Evolutionary conservation across 225 moss, liverwort and hornwort species (phyloP).

Genomic region (Bryoerythrophyllum caledonicum): DNA sequence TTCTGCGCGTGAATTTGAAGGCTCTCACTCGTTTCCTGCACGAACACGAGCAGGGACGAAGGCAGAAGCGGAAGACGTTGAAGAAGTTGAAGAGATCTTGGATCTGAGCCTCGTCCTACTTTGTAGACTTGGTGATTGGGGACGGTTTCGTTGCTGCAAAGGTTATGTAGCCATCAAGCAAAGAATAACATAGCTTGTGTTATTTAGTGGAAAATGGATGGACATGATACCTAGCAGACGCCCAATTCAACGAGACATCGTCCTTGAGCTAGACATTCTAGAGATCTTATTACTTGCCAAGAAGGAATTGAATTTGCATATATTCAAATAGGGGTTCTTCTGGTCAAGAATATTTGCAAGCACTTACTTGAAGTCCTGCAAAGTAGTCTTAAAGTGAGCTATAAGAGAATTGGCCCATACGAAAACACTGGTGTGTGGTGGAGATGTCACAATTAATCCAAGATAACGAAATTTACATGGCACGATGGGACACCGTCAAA

Average conservation of each 20-base stretch:
- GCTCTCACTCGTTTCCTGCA: slow-evolving; percentile 15
- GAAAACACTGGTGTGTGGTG: neutral
- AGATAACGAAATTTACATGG: neutral
- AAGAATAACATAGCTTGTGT: neutral
- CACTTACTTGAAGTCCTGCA: neutral
- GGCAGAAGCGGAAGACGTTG: neutral
- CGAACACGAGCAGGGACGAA: neutral
- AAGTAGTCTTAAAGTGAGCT: neutral
- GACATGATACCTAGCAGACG: neutral
- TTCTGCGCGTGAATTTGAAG: slow-evolving; percentile 35
- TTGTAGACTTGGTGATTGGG: neutral
- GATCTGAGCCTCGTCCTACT: neutral
- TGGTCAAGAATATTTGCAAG: neutral
- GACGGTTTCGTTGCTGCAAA: neutral
- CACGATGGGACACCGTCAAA: neutral
- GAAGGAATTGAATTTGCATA: neutral
- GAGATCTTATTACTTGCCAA: neutral
- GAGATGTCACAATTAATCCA: neutral
- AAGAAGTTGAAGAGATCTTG: too few relatives aligned
- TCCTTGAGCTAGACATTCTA: neutral
- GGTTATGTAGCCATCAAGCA: neutral
- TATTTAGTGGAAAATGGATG: neutral
- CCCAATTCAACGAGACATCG: neutral
- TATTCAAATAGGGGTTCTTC: neutral
- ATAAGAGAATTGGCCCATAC: neutral